phyloP scores from a whole-genome alignment of 768 basidiomycete species.

The Asterophora lycoperdoides region DNA sequence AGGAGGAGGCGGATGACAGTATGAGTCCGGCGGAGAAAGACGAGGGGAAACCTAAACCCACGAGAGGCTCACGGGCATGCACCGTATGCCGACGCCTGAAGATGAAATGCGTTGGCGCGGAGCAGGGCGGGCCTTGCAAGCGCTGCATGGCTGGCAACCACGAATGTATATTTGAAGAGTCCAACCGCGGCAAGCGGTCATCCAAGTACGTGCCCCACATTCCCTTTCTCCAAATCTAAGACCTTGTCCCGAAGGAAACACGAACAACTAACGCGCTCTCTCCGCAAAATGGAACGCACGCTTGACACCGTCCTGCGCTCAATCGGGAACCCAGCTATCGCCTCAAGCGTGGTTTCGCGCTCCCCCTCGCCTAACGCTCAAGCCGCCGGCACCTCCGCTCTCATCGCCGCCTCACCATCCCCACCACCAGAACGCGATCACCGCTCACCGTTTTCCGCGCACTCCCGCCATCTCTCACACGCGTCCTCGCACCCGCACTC shows the following conservation, averaged over 20 bases:
- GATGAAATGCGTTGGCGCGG: conserved; percentile 91
- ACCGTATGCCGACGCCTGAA: conserved; percentile 89
- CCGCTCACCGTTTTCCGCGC: too few relatives aligned
- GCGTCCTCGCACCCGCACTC: conserved; percentile 23
- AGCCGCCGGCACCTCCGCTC: conserved; percentile 50
- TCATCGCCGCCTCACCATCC: conserved; percentile 49
- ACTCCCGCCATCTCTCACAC: too few relatives aligned
- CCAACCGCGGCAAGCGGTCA: conserved; percentile 88
- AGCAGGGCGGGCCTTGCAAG: conserved; percentile 89
- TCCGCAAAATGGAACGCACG: conserved; percentile 89
- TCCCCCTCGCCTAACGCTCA: conserved; percentile 69
- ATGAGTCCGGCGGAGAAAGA: conserved; percentile 60
- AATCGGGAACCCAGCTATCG: conserved; percentile 78
- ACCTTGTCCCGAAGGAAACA: conserved; percentile 59
- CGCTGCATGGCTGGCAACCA: conserved; percentile 75
- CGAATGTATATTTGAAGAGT: conserved; percentile 96
- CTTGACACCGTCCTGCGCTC: conserved; percentile 89
- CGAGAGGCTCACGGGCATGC: conserved; percentile 88
- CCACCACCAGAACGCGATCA: conserved; percentile 32
- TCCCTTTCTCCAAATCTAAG: conserved; percentile 22
- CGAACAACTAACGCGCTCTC: conserved; percentile 72
- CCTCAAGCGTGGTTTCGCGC: conserved; percentile 76
- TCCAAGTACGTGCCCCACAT: conserved; percentile 53
- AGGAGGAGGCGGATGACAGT: conserved; percentile 54
- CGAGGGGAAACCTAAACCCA: conserved; percentile 74